Base-by-base conservation (phyloP, 2,329 filamentous ascomycete species). In the Elsinoe batatas region DNA sequence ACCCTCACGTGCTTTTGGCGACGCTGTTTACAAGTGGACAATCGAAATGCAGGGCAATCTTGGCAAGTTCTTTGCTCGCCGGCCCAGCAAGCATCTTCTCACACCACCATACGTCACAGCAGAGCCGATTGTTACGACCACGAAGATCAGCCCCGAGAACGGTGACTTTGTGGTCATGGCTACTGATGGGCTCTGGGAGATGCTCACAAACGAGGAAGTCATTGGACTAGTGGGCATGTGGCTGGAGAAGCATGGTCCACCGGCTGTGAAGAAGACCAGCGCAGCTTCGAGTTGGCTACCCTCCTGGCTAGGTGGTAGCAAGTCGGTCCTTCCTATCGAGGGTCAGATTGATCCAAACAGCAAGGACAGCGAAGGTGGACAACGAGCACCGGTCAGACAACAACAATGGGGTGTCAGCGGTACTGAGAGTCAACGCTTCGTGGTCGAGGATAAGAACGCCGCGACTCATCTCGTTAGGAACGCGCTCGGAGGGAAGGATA, bases 181-280 rank as follows among this genome's bases (percentile, higher is more conserved):
- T 18, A 96, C 93, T 0, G 93, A 98, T 67, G 93, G 93, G 3
- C 78, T 98, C 0, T 98, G 93, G 93, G 93, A 98, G 72, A 97
- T 97, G 93, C 78, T 98, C 59, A 96, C 89, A 47, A 98, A 97
- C 65, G 93, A 98, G 68, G 93, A 98, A 74, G 93, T 96, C 1
- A 87, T 98, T 51, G 93, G 93, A 0, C 81, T 98, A 2, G 93
- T 98, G 3, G 94, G 91, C 13, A 89, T 95, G 70, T 98, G 93
- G 93, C 82, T 98, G 47, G 93, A 98, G 69, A 82, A 81, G 71
- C 74, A 46, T 69, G 70, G 73, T 53, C 61, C 15, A 57, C 60
- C 7, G 37, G 17, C 51, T 3, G 51, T 30, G 22, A 40, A 54
- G 37, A 38, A 38, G 35, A 33, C 38, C 7, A 38, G 26, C 11